phyloP scores from a whole-genome alignment of 192 early-diverging fungal genomes.

The Podila verticillata region DNA sequence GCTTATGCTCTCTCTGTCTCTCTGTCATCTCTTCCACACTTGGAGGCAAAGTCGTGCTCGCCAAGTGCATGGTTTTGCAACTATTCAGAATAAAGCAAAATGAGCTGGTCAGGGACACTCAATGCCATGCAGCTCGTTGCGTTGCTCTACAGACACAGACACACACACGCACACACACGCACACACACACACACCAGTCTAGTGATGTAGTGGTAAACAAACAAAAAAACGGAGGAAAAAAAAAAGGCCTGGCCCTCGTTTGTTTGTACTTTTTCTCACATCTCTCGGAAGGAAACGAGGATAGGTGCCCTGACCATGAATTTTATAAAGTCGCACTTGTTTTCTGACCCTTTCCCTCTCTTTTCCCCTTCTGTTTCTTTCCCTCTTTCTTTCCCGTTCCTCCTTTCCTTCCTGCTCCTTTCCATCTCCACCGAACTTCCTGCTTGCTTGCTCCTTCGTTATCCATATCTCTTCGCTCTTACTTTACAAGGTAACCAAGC shows the following conservation, averaged over 20 bases:
- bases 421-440: neutral
- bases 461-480: neutral
- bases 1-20: too few relatives aligned
- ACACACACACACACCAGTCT: too few relatives aligned
- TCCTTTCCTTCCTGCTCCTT: neutral
- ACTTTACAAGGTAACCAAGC: too few relatives aligned
- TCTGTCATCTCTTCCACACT: too few relatives aligned
- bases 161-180: too few relatives aligned
- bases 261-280: neutral
- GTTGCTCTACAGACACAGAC: too few relatives aligned
- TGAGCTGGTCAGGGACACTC: too few relatives aligned
- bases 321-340: neutral
- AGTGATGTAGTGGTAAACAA: neutral
- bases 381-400: neutral
- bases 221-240: neutral
- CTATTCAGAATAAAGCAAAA: too few relatives aligned
- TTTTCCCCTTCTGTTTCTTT: neutral
- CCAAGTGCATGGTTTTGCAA: too few relatives aligned
- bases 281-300: neutral
- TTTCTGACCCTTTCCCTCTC: neutral
- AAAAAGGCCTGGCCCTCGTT: constrained; percentile 1
- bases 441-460: neutral
- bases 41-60: too few relatives aligned
- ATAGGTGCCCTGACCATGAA: neutral
- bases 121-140: too few relatives aligned